phyloP scores from a whole-genome alignment of 2,329 filamentous ascomycete genomes.

The Aspergillus neoniger region DNA sequence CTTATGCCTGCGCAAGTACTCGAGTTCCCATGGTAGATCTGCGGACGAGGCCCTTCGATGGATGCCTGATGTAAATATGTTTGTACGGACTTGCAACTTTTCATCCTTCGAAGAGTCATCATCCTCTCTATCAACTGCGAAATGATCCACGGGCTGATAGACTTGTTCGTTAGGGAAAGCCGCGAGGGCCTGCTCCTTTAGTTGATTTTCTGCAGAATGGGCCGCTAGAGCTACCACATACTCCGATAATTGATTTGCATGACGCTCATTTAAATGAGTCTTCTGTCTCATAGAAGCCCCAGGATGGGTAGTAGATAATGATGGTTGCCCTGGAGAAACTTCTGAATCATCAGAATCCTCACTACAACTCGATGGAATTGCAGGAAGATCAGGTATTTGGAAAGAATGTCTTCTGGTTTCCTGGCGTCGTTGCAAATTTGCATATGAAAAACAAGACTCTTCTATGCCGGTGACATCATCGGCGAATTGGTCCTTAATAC shows the following conservation, averaged over 20 bases:
- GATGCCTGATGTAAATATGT: not conserved
- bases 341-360: slow-evolving; percentile 47
- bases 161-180: slow-evolving; percentile 53
- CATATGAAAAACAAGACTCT: slow-evolving; percentile 50
- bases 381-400: slow-evolving; percentile 61
- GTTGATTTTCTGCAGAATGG: slow-evolving; percentile 74
- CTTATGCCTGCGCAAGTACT: slow-evolving; percentile 77
- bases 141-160: slow-evolving; percentile 50
- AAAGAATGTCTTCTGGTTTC: slow-evolving; percentile 56
- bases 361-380: slow-evolving; percentile 63
- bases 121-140: slow-evolving; percentile 46
- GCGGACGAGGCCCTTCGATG: slow-evolving; percentile 48
- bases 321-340: slow-evolving; percentile 49
- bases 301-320: slow-evolving; percentile 25
- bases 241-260: slow-evolving; percentile 73
- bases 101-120: slow-evolving; percentile 39
- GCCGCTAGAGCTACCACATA: slow-evolving; percentile 80
- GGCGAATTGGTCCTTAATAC: not conserved
- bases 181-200: slow-evolving; percentile 64
- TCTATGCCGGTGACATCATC: not conserved
- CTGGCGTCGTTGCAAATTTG: slow-evolving; percentile 42
- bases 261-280: slow-evolving; percentile 54
- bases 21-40: slow-evolving; percentile 69
- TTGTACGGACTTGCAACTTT: slow-evolving; percentile 7
- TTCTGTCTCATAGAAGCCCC: slow-evolving; percentile 38